These are phyloP conservation scores for Rubia peregrina DNA, from an alignment of 305 asterid genomes.

Conservation along the genomic window DNA sequence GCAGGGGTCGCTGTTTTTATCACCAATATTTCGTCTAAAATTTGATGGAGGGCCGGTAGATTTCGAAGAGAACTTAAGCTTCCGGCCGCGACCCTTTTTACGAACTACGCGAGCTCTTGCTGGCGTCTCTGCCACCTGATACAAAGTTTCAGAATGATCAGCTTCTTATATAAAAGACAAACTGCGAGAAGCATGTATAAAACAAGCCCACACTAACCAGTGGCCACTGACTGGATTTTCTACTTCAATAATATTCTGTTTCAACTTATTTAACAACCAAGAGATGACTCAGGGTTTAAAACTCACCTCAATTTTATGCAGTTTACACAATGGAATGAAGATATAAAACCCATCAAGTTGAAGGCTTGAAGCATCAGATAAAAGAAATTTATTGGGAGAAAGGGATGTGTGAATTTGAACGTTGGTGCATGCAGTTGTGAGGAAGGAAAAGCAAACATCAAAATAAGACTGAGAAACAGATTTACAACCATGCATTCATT, in stretches of 20 bases:
- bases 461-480: constrained; percentile 13
- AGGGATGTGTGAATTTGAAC: neutral
- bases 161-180: neutral
- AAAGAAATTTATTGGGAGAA: neutral
- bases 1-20: constrained; percentile 73
- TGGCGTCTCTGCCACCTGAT: constrained; percentile 49
- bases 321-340: neutral
- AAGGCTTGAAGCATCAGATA: neutral
- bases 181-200: neutral
- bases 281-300: neutral
- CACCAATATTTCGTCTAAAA: constrained; percentile 78
- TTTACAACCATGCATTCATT: constrained; percentile 57
- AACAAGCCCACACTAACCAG: neutral
- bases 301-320: neutral
- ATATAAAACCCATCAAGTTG: neutral
- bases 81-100: constrained; percentile 82
- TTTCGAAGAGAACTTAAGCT: constrained; percentile 88
- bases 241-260: neutral
- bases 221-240: neutral
- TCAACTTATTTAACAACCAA: constrained; percentile 1
- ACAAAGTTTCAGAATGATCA: constrained; percentile 10
- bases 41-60: constrained; percentile 98
- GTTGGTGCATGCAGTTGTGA: neutral
- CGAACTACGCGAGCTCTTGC: constrained; percentile 79
- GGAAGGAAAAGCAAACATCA: neutral